These are phyloP conservation scores for Flueggea neowawraea DNA, from an alignment of 441 rosid genomes.

Conservation along the genomic window DNA sequence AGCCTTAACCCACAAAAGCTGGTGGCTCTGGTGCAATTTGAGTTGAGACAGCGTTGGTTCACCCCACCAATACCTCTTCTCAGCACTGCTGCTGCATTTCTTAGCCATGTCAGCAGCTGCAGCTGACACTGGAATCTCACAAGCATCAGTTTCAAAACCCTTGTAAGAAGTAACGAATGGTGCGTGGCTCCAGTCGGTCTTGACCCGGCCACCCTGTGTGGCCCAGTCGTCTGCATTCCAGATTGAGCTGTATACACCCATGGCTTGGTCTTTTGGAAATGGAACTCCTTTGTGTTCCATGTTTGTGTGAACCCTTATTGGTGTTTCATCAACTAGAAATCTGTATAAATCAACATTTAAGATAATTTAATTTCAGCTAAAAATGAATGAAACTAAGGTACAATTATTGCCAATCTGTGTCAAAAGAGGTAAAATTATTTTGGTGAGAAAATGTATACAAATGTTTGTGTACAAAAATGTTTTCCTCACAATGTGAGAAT, in stretches of 20 bases:
- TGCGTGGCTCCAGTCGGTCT: slow-evolving; percentile 95
- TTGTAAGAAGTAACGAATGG: slow-evolving; percentile 91
- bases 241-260: slow-evolving; percentile 97
- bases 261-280: slow-evolving; percentile 84
- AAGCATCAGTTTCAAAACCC: slow-evolving; percentile 75
- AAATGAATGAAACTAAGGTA: too few relatives aligned
- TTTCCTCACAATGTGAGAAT: not conserved
- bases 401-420: too few relatives aligned
- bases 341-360: slow-evolving; percentile 26
- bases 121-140: slow-evolving; percentile 49
- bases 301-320: slow-evolving; percentile 72
- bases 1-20: slow-evolving; percentile 86
- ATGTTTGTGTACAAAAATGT: too few relatives aligned
- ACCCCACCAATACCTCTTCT: slow-evolving; percentile 86
- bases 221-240: slow-evolving; percentile 99
- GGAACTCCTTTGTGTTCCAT: slow-evolving; percentile 87
- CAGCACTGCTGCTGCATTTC: slow-evolving; percentile 54
- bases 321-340: slow-evolving; percentile 85
- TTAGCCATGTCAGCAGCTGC: slow-evolving; percentile 43
- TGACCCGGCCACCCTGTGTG: slow-evolving; percentile 89
- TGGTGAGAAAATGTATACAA: too few relatives aligned
- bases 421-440: too few relatives aligned
- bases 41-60: slow-evolving; percentile 73
- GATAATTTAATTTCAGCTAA: too few relatives aligned
- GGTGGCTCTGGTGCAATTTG: slow-evolving; percentile 85